Conservation (phyloP, 805 yeast species). For the Candida xiaguanensis region DNA sequence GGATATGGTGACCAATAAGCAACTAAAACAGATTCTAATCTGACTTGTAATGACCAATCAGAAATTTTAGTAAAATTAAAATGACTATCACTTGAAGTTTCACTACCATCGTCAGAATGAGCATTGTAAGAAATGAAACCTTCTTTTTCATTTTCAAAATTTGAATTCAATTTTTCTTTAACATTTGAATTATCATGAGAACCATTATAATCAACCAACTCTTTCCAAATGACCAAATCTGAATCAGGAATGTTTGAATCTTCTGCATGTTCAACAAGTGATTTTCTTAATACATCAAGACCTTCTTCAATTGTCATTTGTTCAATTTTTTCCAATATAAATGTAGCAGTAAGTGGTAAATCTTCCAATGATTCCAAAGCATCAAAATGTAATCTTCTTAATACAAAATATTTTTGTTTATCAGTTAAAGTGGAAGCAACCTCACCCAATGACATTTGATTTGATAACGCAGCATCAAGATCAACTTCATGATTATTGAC, state of each 20-base stretch:
- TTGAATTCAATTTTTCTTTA: constrained; percentile 1
- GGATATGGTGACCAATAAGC: constrained; percentile 30
- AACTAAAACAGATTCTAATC: constrained; percentile 40
- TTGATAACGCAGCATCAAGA: constrained; percentile 18
- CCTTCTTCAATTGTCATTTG: constrained; percentile 18
- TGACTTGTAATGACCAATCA: constrained; percentile 22
- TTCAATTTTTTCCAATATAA: constrained; percentile 29
- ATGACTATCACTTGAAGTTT: neutral
- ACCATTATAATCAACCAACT: constrained; percentile 10
- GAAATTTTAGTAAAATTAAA: constrained; percentile 6
- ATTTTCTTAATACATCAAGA: constrained; percentile 24
- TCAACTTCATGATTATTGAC: constrained; percentile 14
- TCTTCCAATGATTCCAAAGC: constrained; percentile 25
- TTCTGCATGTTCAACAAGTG: constrained; percentile 23
- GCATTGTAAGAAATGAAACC: neutral
- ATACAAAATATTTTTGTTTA: constrained; percentile 25
- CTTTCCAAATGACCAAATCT: constrained; percentile 24
- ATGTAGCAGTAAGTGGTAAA: constrained; percentile 26
- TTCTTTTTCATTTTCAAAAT: constrained; percentile 1
- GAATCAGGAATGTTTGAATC: constrained; percentile 32
- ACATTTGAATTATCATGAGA: neutral
- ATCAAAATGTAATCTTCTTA: constrained; percentile 24
- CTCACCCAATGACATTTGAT: constrained; percentile 15
- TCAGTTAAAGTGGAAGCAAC: constrained; percentile 15
- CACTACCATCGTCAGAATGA: constrained; percentile 5